Conservation (phyloP, 169 alveolate genomes). For the Miamiensis avidus region DNA sequence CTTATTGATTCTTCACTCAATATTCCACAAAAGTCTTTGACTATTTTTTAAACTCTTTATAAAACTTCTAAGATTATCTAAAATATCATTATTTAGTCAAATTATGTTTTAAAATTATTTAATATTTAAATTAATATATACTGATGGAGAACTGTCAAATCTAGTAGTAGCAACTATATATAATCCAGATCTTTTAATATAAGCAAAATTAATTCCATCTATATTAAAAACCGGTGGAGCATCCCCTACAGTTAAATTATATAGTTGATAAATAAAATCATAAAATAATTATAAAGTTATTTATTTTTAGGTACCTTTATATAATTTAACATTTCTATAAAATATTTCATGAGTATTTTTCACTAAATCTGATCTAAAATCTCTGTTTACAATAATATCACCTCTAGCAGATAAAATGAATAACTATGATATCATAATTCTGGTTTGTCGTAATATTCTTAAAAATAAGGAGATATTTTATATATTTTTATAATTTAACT, state of each 20-base stretch:
- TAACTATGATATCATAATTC: constrained; percentile 87
- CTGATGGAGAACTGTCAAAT: constrained; percentile 93
- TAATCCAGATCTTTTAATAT: constrained; percentile 83
- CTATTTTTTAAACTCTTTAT: constrained; percentile 46
- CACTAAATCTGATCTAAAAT: constrained; percentile 90
- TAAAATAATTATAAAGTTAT: too few relatives aligned
- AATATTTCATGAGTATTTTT: constrained; percentile 91
- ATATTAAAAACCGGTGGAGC: constrained; percentile 71
- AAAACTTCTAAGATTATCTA: constrained; percentile 32
- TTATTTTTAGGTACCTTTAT: too few relatives aligned
- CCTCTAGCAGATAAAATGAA: constrained; percentile 94
- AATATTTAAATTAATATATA: constrained; percentile 24
- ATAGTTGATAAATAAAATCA: too few relatives aligned
- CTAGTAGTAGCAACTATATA: constrained; percentile 92
- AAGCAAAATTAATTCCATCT: constrained; percentile 89
- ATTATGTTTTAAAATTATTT: too few relatives aligned
- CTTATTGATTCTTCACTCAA: constrained; percentile 97
- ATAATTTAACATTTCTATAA: constrained; percentile 89
- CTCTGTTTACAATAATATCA: constrained; percentile 92
- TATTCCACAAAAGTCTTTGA: constrained; percentile 96
- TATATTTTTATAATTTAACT: not conserved
- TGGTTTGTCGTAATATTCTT: constrained; percentile 10
- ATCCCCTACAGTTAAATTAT: constrained; percentile 23
- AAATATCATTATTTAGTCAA: too few relatives aligned
- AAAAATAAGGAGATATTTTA: too few relatives aligned